Percentiles rank a stretch among this genome's conserved stretches.
These are phyloP conservation scores for Colletotrichum sidae DNA, from an alignment of 2,329 filamentous ascomycete species.

Conservation along the genomic window DNA sequence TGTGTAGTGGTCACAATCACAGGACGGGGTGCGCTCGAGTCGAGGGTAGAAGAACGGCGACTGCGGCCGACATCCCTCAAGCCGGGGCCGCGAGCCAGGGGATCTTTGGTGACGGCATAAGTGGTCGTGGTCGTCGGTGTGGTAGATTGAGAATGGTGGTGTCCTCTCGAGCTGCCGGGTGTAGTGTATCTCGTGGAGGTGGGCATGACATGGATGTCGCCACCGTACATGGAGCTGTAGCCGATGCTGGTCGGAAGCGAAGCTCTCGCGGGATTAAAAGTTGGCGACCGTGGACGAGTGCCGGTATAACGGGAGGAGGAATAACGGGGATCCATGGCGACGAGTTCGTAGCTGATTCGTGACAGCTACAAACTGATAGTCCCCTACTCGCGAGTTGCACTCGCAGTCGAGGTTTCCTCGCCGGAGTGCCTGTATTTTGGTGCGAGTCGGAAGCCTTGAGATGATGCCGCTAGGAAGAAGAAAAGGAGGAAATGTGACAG, in stretches of 20 bases:
- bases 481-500: slow-evolving; percentile 8
- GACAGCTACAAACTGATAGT: neutral
- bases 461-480: slow-evolving; percentile 6
- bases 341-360: slow-evolving; percentile 20
- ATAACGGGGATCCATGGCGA: slow-evolving; percentile 39
- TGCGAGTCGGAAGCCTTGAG: slow-evolving; percentile 7
- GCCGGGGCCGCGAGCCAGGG: slow-evolving; percentile 58
- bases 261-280: slow-evolving; percentile 62
- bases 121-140: slow-evolving; percentile 56
- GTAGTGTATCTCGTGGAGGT: slow-evolving; percentile 49
- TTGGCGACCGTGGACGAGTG: slow-evolving; percentile 51
- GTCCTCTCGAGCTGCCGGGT: slow-evolving; percentile 32
- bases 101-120: slow-evolving; percentile 67
- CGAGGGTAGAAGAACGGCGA: slow-evolving; percentile 64
- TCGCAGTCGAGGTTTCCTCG: neutral
- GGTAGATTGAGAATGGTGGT: slow-evolving; percentile 34
- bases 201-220: slow-evolving; percentile 67
- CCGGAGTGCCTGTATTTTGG: neutral
- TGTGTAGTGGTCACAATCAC: slow-evolving; percentile 69
- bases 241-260: slow-evolving; percentile 65
- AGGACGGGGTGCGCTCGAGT: slow-evolving; percentile 61
- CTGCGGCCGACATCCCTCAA: slow-evolving; percentile 60
- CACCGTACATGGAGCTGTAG: slow-evolving; percentile 62
- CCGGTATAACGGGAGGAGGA: slow-evolving; percentile 35
- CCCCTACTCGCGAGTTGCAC: too few relatives aligned